These are phyloP conservation scores for Amanita jacksonii DNA, from an alignment of 768 basidiomycete genomes.

Conservation along the genomic window DNA sequence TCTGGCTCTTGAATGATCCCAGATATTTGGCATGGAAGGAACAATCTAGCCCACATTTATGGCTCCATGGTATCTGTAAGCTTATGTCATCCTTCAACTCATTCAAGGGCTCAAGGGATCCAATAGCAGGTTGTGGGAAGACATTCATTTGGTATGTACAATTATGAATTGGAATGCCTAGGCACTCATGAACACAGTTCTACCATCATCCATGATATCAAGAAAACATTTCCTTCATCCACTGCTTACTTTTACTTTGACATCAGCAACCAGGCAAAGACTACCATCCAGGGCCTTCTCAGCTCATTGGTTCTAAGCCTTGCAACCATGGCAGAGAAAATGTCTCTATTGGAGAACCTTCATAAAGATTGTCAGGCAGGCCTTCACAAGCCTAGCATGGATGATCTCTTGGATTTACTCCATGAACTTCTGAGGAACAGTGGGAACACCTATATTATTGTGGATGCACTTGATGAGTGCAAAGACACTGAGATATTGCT, in stretches of 20 bases:
- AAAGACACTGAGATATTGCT: not conserved
- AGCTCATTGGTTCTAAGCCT: not conserved
- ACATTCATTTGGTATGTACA: slow-evolving; percentile 1
- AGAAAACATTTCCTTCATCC: not conserved
- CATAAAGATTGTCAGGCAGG: not conserved
- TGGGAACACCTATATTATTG: not conserved
- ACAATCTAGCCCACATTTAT: not conserved
- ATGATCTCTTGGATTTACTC: not conserved
- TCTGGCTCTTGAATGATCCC: not conserved
- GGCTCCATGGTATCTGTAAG: not conserved
- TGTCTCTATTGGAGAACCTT: not conserved
- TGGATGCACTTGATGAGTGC: slow-evolving; percentile 4
- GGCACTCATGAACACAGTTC: not conserved
- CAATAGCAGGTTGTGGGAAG: slow-evolving; percentile 1
- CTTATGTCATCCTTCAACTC: not conserved
- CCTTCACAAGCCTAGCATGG: not conserved
- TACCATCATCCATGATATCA: not conserved
- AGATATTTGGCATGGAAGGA: not conserved
- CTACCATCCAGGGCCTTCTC: not conserved
- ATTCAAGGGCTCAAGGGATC: not conserved
- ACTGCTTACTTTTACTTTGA: slow-evolving; percentile 3
- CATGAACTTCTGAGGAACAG: not conserved
- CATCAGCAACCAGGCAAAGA: not conserved
- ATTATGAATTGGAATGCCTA: not conserved
- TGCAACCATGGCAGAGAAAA: not conserved